Conservation (phyloP, 768 basidiomycete species). For the Mrakia blollopis region DNA sequence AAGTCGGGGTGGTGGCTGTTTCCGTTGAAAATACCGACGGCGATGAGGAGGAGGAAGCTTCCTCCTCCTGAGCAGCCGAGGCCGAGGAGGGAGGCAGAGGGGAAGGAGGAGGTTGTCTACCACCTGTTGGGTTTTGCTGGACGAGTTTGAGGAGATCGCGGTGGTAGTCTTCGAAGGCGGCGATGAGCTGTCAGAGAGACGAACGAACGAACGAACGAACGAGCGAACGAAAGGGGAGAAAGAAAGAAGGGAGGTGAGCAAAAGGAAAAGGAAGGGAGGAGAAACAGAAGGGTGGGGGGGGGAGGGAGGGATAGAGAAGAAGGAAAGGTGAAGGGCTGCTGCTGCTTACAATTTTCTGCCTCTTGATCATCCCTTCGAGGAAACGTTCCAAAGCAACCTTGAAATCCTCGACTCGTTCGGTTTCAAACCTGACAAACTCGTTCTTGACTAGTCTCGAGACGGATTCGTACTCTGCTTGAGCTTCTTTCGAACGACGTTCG, state of each 20-base stretch:
- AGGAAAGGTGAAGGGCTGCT: too few species aligned
- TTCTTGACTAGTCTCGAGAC: slow-evolving; percentile 80
- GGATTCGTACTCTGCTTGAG: slow-evolving; percentile 82
- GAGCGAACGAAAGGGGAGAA: not conserved
- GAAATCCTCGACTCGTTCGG: slow-evolving; percentile 89
- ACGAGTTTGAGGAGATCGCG: slow-evolving; percentile 52
- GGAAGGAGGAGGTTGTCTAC: not conserved
- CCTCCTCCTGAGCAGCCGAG: not conserved
- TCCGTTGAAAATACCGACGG: too few species aligned
- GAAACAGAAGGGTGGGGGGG: not conserved
- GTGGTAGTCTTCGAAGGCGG: slow-evolving; percentile 77
- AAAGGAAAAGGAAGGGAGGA: not conserved
- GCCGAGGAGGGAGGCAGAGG: not conserved
- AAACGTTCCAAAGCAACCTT: slow-evolving; percentile 75
- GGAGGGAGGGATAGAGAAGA: too few species aligned
- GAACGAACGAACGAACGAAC: not conserved
- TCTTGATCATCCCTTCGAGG: slow-evolving; percentile 75
- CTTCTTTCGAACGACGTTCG: slow-evolving; percentile 74
- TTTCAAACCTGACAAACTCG: slow-evolving; percentile 86
- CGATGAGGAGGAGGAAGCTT: not conserved
- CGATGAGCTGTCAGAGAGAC: slow-evolving; percentile 55
- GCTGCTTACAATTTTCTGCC: slow-evolving; percentile 71
- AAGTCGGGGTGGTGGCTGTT: not conserved
- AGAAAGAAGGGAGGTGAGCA: not conserved
- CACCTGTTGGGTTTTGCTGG: slow-evolving; percentile 16